Evolutionary conservation across 176 grass and related monocot species (phyloP), one percentile per base, ranked within the genome.

Genomic region (Thalia dealbata): DNA sequence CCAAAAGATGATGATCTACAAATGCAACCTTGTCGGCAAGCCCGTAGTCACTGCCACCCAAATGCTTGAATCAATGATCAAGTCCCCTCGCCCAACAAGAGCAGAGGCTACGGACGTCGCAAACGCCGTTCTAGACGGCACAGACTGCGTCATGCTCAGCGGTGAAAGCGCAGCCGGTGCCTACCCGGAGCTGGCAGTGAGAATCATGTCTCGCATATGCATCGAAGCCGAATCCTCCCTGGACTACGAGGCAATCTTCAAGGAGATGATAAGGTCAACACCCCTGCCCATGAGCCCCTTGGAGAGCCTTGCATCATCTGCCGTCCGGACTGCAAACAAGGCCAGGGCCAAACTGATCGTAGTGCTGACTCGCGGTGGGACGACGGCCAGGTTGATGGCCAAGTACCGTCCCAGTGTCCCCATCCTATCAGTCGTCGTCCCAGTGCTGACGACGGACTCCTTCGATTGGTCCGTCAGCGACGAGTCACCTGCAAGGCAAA

Each of bases 91-190:
- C 50, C 70, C 70, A 54, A 72, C 70, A 52, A 46, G 70, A 11
- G 70, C 70, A 10, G 70, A 72, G 46, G 70, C 70, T 32, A 72
- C 70, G 3, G 70, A 72, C 32, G 70, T 72, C 16, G 70, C 70
- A 52, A 72, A 72, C 35, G 70, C 70, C 10, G 70, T 72, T 72
- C 70, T 72, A 32, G 70, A 72, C 29, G 70, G 70, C 26, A 72
- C 70, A 72, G 70, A 72, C 70, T 72, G 70, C 54, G 70, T 72
- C 70, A 72, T 72, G 70, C 70, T 72, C 48, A 72, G 70, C 3
- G 70, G 70, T 19, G 70, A 72, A 72, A 72, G 70, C 35, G 70
- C 70, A 54, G 70, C 70, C 11, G 70, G 70, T 29, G 70, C 70
- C 25, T 72, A 72, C 32, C 70, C 70, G 52, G 70, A 72, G 50